phyloP scores from a whole-genome alignment of 305 asterid species.

The Fraxinus sp. region DNA sequence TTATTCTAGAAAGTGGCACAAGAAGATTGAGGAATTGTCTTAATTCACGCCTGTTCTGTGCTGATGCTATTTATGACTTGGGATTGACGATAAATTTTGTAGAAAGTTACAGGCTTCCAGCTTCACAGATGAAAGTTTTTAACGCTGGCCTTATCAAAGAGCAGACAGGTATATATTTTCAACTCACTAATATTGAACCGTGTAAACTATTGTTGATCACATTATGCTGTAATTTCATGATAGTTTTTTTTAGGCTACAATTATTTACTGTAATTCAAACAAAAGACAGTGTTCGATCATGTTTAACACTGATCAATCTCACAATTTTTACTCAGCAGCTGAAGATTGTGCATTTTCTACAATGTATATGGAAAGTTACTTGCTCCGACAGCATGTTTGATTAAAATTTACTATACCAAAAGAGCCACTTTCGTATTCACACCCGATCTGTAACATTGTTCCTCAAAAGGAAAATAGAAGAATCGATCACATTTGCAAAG shows the following conservation, averaged over 20 bases:
- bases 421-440: no score
- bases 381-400: no score
- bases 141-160: background rate
- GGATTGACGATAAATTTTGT: background rate
- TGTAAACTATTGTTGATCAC: background rate
- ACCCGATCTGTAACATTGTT: no score
- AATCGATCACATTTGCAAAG: no score
- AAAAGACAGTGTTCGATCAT: background rate
- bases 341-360: background rate
- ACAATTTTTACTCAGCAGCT: background rate
- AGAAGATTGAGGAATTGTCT: background rate
- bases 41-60: background rate
- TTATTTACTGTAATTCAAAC: background rate
- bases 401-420: no score
- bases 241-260: background rate
- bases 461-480: no score
- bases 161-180: background rate
- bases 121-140: background rate
- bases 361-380: no score
- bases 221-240: background rate
- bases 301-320: background rate
- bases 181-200: background rate
- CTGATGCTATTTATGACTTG: background rate
- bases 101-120: background rate
- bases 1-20: background rate